Evolutionary conservation across 148 eudicot species (phyloP), one percentile per base, ranked within the genome.

Genomic region (Fagopyrum homotropicum): DNA sequence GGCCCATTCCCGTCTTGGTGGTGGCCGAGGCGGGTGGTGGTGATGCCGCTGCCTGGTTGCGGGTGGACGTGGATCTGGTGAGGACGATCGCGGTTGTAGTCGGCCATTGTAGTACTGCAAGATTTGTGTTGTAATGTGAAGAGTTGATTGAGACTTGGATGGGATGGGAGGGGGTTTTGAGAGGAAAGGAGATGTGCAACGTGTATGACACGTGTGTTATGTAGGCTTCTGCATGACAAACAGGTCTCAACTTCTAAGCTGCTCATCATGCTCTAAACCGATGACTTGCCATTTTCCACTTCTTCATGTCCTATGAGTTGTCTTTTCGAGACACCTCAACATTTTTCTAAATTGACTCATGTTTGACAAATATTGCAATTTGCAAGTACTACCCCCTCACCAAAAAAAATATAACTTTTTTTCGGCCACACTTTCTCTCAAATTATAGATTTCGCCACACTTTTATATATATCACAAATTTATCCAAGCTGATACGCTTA

Each of bases 51-150:
- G 57, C 66, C 75, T 29, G 80, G 80, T 16, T 80, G 92, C 12
- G 86, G 82, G 83, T 88, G 91, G 72, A 81, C 82, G 73, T 87
- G 90, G 85, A 87, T 60, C 72, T 89, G 91, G 82, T 86, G 90
- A 17, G 63, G 81, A 64, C 86, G 83, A 68, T 82, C 73, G 14
- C 72, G 75, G 22, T 22, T 77, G 72, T 86, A 77, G 79, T 81
- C 81, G 60, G 72, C 74, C 76, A 73, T 75, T 15, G 68, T 4
- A 43, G 72, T 26, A 35, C 40, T 35, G 40, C 40, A 35, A 35
- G 40, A 35, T 35, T 35, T 35, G 40, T 35, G 40, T 35, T 35
- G 40, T 35, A 35, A 1, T 35, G 9, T 14, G 43, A 9, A 10
- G 44, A 12, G 47, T 52, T 51, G 5, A n/a, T 22, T 4, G 49